These are phyloP conservation scores for Borealophlyctis nickersoniae DNA, from an alignment of 192 early-diverging fungal species.

Conservation along the genomic window DNA sequence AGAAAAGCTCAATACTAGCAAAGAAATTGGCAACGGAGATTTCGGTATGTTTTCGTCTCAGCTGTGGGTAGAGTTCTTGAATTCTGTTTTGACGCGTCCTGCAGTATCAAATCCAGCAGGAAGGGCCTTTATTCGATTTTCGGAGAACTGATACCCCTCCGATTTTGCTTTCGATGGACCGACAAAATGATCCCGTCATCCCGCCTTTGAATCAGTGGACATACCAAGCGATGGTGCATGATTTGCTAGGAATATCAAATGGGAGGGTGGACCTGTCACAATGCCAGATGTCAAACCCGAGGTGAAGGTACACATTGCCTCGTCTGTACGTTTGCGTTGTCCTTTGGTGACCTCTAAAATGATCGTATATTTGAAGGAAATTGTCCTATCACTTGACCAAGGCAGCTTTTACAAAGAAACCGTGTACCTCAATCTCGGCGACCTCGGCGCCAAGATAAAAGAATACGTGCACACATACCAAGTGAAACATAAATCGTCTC, in stretches of 20 bases:
- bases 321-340: too few relatives aligned
- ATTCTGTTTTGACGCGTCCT: too few relatives aligned
- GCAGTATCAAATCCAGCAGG: conserved; percentile 76
- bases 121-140: conserved; percentile 73
- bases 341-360: conserved; percentile 5
- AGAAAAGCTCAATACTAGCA: conserved; percentile 76
- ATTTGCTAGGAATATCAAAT: conserved; percentile 88
- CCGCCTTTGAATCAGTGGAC: conserved; percentile 96
- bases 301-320: conserved; percentile 64
- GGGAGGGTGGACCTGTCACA: conserved; percentile 86
- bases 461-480: conserved; percentile 94
- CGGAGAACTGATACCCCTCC: conserved; percentile 77
- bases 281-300: conserved; percentile 80
- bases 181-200: conserved; percentile 92
- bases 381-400: conserved; percentile 85
- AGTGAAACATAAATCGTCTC: conserved; percentile 81
- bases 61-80: too few relatives aligned
- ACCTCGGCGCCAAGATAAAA: conserved; percentile 91
- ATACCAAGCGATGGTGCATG: conserved; percentile 98
- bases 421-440: conserved; percentile 92
- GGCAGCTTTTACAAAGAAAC: conserved; percentile 91
- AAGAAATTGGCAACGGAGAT: conserved; percentile 79
- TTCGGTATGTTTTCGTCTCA: conserved; percentile 60
- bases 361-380: too few relatives aligned
- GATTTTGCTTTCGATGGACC: conserved; percentile 85